Percentiles rank a stretch among this genome's conserved stretches.
Conservation (phyloP, 495 filamentous ascomycete genomes). For the Neurospora sp. region DNA sequence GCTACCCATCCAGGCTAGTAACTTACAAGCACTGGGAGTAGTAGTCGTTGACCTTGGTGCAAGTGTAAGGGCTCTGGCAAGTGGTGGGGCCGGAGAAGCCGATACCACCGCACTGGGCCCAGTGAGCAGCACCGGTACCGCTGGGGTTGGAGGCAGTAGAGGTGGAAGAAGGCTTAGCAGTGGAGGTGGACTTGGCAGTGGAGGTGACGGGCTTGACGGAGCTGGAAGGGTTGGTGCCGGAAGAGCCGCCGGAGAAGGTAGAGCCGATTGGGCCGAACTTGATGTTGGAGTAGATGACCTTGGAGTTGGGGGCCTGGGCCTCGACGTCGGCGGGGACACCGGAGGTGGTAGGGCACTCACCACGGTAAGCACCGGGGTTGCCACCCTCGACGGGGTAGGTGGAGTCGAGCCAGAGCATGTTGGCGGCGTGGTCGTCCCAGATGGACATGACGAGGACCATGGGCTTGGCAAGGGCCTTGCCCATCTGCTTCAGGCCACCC, state of each 20-base stretch:
- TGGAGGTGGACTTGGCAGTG: constrained; percentile 6
- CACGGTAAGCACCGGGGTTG: constrained; percentile 55
- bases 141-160: constrained; percentile 6
- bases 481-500: constrained; percentile 52
- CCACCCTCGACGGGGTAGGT: constrained; percentile 52
- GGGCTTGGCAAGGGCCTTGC: constrained; percentile 41
- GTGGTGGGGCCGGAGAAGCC: constrained; percentile 34
- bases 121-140: constrained; percentile 14
- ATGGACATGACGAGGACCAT: constrained; percentile 74
- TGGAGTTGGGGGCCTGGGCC: constrained; percentile 40
- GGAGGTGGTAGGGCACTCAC: constrained; percentile 52
- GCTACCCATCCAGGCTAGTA: neutral
- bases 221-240: constrained; percentile 2
- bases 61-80: constrained; percentile 27
- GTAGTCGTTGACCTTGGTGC: constrained; percentile 22
- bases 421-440: constrained; percentile 67
- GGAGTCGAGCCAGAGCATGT: constrained; percentile 84
- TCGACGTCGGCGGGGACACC: constrained; percentile 54
- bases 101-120: constrained; percentile 37
- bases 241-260: constrained; percentile 35
- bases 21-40: constrained; percentile 35
- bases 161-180: constrained; percentile 4
- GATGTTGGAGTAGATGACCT: constrained; percentile 55
- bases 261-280: constrained; percentile 58
- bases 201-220: constrained; percentile 10